Evolutionary conservation across 2,329 filamentous ascomycete species (phyloP).

Genomic region (Dothideomycetidae sp.): DNA sequence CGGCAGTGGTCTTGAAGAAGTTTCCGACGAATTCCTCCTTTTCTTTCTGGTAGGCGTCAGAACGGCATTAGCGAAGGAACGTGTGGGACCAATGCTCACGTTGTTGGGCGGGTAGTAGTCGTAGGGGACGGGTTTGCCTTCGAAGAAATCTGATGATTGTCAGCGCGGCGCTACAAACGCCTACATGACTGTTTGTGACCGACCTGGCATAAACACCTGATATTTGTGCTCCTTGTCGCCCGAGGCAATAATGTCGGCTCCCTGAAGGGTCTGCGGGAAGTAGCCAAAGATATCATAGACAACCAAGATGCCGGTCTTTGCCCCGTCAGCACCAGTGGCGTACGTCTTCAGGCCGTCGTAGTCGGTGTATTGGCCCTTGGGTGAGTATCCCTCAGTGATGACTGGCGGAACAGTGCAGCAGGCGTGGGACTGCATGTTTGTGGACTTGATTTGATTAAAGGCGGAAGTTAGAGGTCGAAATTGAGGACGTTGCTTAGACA

Average conservation of each 20-base stretch:
- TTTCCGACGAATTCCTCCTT: conserved; percentile 45
- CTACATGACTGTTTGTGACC: neutral
- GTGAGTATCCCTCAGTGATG: conserved; percentile 36
- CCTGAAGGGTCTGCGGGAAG: conserved; percentile 48
- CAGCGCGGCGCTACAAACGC: no score
- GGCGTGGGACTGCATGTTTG: conserved; percentile 20
- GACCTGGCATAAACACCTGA: conserved; percentile 64
- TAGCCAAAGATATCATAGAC: conserved; percentile 48
- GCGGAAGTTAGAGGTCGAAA: no score
- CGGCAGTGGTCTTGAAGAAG: conserved; percentile 44
- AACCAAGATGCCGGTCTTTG: conserved; percentile 43
- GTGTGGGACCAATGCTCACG: conserved; percentile 12
- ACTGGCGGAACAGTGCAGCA: conserved; percentile 39
- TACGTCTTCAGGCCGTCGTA: conserved; percentile 50
- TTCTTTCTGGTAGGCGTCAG: conserved; percentile 28
- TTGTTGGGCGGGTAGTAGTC: conserved; percentile 44
- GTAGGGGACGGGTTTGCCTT: conserved; percentile 54
- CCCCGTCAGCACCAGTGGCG: conserved; percentile 40
- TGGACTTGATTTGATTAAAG: neutral
- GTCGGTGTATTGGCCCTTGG: conserved; percentile 45
- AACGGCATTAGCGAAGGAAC: neutral
- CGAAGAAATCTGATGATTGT: conserved; percentile 69
- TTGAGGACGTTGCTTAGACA: no score
- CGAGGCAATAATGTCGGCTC: conserved; percentile 47
- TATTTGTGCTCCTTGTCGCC: conserved; percentile 57